Evolutionary conservation across 345 rosid species (phyloP).

Genomic region (Gossypium anomalum): DNA sequence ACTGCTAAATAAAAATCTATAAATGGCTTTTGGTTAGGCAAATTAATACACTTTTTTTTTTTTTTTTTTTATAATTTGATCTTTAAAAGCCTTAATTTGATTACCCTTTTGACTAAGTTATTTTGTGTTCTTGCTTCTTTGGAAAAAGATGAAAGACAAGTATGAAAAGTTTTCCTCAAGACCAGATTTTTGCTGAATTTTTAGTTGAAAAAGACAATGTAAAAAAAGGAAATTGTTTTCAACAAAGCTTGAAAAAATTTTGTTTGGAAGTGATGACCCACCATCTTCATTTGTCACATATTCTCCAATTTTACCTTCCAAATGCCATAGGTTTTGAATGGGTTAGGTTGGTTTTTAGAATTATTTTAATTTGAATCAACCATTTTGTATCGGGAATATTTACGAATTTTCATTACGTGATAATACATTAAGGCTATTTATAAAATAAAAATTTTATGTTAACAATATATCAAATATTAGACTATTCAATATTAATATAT

Average conservation of each 20-base stretch:
- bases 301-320: slow-evolving; percentile 3
- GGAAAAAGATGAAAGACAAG: slow-evolving; percentile 27
- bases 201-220: neutral
- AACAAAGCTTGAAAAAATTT: neutral
- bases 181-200: neutral
- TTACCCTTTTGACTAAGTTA: slow-evolving; percentile 10
- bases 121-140: slow-evolving; percentile 23
- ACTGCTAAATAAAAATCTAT: slow-evolving; percentile 18
- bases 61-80: slow-evolving; percentile 14
- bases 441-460: too few species aligned
- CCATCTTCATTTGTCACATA: neutral
- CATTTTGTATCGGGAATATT: too few species aligned
- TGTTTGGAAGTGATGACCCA: slow-evolving; percentile 2
- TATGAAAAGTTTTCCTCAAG: slow-evolving; percentile 21
- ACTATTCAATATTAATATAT: neutral
- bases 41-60: slow-evolving; percentile 18
- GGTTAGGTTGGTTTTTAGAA: neutral
- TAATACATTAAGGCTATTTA: too few species aligned
- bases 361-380: too few species aligned
- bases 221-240: neutral
- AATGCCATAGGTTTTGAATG: neutral
- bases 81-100: neutral
- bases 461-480: too few species aligned
- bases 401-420: too few species aligned
- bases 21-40: slow-evolving; percentile 27